A percentile compares a stretch with the other conserved stretches of the same genome.
phyloP scores from a whole-genome alignment of 768 basidiomycete species.

The Termitomyces titanicus region DNA sequence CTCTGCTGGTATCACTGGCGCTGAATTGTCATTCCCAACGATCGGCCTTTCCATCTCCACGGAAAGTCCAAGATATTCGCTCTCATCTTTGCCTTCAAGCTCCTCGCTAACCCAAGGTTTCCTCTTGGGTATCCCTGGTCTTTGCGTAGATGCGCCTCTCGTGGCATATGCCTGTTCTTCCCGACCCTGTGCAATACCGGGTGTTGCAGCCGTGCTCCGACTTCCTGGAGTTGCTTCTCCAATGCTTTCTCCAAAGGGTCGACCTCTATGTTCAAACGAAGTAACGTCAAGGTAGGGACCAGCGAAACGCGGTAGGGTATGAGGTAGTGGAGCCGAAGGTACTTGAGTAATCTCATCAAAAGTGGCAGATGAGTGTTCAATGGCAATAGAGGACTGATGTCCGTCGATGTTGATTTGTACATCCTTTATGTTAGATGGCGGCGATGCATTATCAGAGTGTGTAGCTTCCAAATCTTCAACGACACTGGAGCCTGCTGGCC shows the following conservation, averaged over 20 bases:
- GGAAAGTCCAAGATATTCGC: background rate
- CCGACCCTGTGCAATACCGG: slow-evolving; percentile 39
- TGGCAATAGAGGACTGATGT: slow-evolving; percentile 17
- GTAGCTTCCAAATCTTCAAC: slow-evolving; percentile 19
- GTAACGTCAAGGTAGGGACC: slow-evolving; percentile 11
- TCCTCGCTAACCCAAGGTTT: slow-evolving; percentile 41
- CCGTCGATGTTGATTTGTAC: slow-evolving; percentile 12
- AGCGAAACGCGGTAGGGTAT: slow-evolving; percentile 14
- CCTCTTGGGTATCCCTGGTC: slow-evolving; percentile 13
- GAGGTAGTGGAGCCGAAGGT: background rate
- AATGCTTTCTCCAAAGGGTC: slow-evolving; percentile 2
- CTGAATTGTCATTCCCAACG: too few species aligned
- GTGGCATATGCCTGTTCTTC: slow-evolving; percentile 11
- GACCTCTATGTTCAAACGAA: slow-evolving; percentile 13
- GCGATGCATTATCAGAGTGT: slow-evolving; percentile 9
- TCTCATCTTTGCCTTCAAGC: slow-evolving; percentile 26
- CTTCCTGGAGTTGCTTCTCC: slow-evolving; percentile 46
- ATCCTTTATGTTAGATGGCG: slow-evolving; percentile 1
- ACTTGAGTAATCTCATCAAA: background rate
- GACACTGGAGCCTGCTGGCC: slow-evolving; percentile 55
- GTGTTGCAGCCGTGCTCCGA: slow-evolving; percentile 79
- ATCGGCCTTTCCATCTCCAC: background rate
- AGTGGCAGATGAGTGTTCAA: slow-evolving; percentile 27
- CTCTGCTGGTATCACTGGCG: background rate
- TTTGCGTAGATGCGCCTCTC: slow-evolving; percentile 10